Evolutionary conservation across 139 green algal species (phyloP), one percentile per base, ranked within the genome.

Genomic region (Chlorella sp.): DNA sequence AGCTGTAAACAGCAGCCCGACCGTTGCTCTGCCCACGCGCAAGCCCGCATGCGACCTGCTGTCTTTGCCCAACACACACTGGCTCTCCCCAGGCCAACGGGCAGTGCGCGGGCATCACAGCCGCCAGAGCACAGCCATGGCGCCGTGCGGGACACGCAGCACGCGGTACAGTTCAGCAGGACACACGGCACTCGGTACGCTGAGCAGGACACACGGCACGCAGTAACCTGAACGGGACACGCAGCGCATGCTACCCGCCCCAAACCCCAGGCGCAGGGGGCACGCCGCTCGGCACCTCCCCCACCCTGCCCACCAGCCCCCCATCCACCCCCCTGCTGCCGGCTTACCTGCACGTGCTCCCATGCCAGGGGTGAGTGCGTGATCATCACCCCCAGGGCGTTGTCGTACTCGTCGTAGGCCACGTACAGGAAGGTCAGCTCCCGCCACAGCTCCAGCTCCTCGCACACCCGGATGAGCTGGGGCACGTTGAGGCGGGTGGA

Each of bases 391-490:
- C 87, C 87, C 32, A 96, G 95, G 0, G 98, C 98, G 92, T 99
- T 99, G 96, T 99, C 98, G 87, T 98, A 99, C 96, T 99, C 98
- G 88, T 99, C 98, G 88, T 99, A 99, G 77, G 95, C 90, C 30
- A 98, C 94, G 93, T 99, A 89, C 89, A 99, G 92, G 96, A 97
- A 98, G 34, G 97, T 96, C 73, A 99, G 96, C 95, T 99, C 98
- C 92, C 96, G 96, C 98, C 98, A 99, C 91, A 99, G 96, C 87
- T 97, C 94, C 88, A 98, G 94, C 92, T 99, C 96, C 91, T 99
- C 97, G 93, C 96, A 99, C 66, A 98, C 91, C 48, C 94, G 93
- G 92, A 99, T 99, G 89, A 99, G 96, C 83, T 97, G 96, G 21
- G 98, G 98, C 91, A 99, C 99, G 96, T 99, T 99, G 94, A 99